Evolutionary conservation across 2,329 filamentous ascomycete species (phyloP).

Genomic region (Colletotrichum tanaceti): DNA sequence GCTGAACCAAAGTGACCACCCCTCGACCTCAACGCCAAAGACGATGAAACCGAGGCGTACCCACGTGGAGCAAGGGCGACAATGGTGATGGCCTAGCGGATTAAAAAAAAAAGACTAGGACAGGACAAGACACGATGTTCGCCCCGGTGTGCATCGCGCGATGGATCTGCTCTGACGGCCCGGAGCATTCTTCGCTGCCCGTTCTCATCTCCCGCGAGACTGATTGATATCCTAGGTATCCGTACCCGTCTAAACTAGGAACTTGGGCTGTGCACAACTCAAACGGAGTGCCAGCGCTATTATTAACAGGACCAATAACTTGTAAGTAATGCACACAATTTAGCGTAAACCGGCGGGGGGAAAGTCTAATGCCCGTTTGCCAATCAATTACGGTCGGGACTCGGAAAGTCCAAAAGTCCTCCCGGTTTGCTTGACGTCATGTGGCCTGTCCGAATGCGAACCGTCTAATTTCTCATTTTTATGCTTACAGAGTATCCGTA

Average conservation of each 20-base stretch:
- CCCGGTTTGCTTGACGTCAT: constrained; percentile 37
- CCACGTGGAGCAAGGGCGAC: constrained; percentile 21
- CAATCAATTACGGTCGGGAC: constrained; percentile 19
- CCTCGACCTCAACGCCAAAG: constrained; percentile 8
- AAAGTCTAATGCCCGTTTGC: constrained; percentile 9
- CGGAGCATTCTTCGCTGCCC: background rate
- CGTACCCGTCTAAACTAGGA: no score
- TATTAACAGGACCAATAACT: no score
- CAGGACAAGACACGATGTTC: constrained; percentile 5
- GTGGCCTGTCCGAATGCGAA: background rate
- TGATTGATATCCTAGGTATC: no score
- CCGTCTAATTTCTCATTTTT: constrained; percentile 33
- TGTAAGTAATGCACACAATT: background rate
- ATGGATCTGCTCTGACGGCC: background rate
- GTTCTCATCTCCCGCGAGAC: background rate
- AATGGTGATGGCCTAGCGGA: background rate
- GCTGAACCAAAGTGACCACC: background rate
- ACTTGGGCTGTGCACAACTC: background rate
- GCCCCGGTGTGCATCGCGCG: background rate
- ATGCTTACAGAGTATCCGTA: no score
- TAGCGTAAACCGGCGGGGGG: background rate
- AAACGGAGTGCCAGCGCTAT: background rate
- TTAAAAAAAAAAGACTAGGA: no score
- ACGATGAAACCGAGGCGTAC: constrained; percentile 36
- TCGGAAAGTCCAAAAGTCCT: no score